Base-by-base conservation (phyloP, 1,284 basidiomycete genomes). In the Apiotrichum mycotoxinovorans region DNA sequence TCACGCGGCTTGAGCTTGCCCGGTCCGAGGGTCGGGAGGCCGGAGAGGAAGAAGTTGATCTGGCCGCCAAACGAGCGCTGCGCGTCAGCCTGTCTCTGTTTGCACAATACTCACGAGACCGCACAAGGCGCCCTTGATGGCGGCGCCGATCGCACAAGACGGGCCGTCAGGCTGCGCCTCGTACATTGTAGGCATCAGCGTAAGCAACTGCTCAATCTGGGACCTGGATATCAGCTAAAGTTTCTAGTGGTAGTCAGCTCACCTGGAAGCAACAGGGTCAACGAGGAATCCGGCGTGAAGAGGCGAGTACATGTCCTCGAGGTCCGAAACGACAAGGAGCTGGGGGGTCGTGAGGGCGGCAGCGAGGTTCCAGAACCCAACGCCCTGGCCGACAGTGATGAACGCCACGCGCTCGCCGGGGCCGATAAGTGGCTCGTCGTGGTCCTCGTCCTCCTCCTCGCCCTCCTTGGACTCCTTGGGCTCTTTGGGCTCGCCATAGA, bases 311-410 rank as follows among this genome's bases (percentile, higher is more conserved):
- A 93, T 86, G 66, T 98, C 96, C 25, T 94, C 81, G 35, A 98
- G 79, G 71, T 98, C 96, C 0, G 89, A 80, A 8, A 98, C 84
- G 42, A 98, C 84, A 41, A 95, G 80, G 82, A 96, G 89, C 51
- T 85, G 83, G 1, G 87, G 83, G 60, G 81, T 78, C 58, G 85
- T 82, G 35, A 80, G 73, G 55, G 73, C 75, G 70, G 85, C 89
- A 70, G 87, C 85, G 58, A 98, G 80, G 71, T 95, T 87, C 77
- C 92, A 93, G 73, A 97, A 96, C 66, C 97, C 91, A 22, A 98
- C 79, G 2, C 85, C 81, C 46, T 82, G 78, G 70, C 96, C 92
- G 69, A 88, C 96, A 0, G 93, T 91, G 42, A 98, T 66, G 64
- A 99, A 87, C 2, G 85, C 88, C n/a, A 95, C 72, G 58, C 73